These are phyloP conservation scores for Catunica adiposa DNA, from an alignment of 2,329 filamentous ascomycete genomes.

Conservation along the genomic window DNA sequence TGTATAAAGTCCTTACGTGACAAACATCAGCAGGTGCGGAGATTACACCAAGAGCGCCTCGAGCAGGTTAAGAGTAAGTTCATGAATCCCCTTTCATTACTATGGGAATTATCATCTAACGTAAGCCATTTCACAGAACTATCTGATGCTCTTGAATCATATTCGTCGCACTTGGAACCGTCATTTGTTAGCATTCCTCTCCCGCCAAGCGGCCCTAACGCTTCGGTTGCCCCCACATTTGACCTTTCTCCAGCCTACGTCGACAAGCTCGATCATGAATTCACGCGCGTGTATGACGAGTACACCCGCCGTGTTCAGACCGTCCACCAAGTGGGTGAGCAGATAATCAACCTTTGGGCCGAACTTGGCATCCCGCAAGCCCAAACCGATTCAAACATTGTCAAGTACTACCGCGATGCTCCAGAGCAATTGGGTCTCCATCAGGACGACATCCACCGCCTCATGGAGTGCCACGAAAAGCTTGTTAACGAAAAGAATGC, in stretches of 20 bases:
- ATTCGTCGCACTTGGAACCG: slow-evolving; percentile 85
- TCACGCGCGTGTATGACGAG: slow-evolving; percentile 89
- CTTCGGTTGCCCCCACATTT: slow-evolving; percentile 64
- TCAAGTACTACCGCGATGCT: slow-evolving; percentile 75
- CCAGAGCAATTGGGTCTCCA: slow-evolving; percentile 91
- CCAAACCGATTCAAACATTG: slow-evolving; percentile 73
- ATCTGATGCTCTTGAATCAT: slow-evolving; percentile 82
- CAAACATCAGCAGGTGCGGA: slow-evolving; percentile 65
- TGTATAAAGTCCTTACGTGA: slow-evolving; percentile 73
- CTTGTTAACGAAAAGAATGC: slow-evolving; percentile 75
- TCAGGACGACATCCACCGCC: slow-evolving; percentile 61
- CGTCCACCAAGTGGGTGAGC: slow-evolving; percentile 59
- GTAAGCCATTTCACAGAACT: slow-evolving; percentile 44
- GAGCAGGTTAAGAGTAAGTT: slow-evolving; percentile 83
- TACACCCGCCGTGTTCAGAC: slow-evolving; percentile 68
- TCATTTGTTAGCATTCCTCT: slow-evolving; percentile 74
- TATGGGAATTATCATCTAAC: background rate
- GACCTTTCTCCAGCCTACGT: slow-evolving; percentile 88
- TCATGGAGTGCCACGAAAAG: slow-evolving; percentile 62
- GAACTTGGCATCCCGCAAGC: slow-evolving; percentile 88
- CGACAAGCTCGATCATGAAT: slow-evolving; percentile 72
- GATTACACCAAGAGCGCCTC: slow-evolving; percentile 76
- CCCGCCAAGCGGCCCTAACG: slow-evolving; percentile 63
- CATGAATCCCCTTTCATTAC: slow-evolving; percentile 7
- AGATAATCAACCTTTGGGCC: slow-evolving; percentile 88